Base-by-base conservation (phyloP, 2,329 filamentous ascomycete species). In the Penicillium sclerotigenum region DNA sequence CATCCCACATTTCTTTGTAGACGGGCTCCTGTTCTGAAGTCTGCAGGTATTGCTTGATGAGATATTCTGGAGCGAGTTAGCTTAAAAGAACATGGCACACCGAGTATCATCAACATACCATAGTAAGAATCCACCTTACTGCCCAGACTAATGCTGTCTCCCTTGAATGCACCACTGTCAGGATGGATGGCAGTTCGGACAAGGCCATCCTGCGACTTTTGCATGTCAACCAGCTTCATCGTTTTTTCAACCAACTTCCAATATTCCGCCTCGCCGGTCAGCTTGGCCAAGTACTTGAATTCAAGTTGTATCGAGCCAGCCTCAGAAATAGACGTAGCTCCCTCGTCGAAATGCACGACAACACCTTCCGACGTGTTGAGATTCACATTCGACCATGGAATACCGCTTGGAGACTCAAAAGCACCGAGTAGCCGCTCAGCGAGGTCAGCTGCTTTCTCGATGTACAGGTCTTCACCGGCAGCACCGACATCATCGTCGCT, bases 61-160 rank as follows among this genome's bases (percentile, higher is more conserved):
- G 84, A 73, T 99, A 99, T 76, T 99, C 91, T 79, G 40, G 13
- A 48, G 20, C 40, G 34, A 29, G 47, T 63, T 41, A 61, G 63
- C 54, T 48, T 48, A 24, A 31, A 47, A 16, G n/a, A 11, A 13
- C 18, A 22, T 33, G 0, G 16, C n/a, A 11, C n/a, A 26, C 11
- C 8, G 22, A 31, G 47, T 26, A 29, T 29, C 16, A 11, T 31
- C 31, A 41, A 63, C 71, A 42, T 67, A 79, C 77, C 83, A 76
- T 99, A 99, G 77, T 97, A 99, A 46, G 92, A 97, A 77, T 99
- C 94, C 43, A 94, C 94, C 59, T 94, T 85, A 71, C 91, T 97
- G 37, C 94, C 94, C 22, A 97, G 81, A 18, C 94, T 89, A 67
- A 99, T 93, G 69, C 97, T 96, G 20, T 85, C 76, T 20, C 90